These are phyloP conservation scores for Citrullus mucosospermus DNA, from an alignment of 306 rosid genomes.

Conservation along the genomic window DNA sequence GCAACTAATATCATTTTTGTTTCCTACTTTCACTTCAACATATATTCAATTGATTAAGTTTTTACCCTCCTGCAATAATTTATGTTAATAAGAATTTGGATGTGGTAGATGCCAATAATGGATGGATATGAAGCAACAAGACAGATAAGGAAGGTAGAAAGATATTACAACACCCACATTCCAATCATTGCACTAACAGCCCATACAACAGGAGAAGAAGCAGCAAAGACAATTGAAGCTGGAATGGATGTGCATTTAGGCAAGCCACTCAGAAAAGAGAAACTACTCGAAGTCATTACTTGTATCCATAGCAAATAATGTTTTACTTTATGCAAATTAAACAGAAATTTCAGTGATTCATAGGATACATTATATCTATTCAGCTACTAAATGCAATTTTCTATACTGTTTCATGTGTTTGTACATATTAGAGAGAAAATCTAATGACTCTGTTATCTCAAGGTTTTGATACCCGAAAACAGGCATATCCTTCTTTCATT, in stretches of 20 bases:
- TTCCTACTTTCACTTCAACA: not conserved
- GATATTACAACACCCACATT: constrained; percentile 23
- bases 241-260: constrained; percentile 52
- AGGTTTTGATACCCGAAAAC: not conserved
- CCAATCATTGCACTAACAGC: constrained; percentile 73
- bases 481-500: not conserved
- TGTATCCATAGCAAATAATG: constrained; percentile 14
- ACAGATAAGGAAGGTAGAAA: constrained; percentile 43
- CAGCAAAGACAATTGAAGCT: constrained; percentile 18
- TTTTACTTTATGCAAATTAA: not conserved
- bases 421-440: not conserved
- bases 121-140: constrained; percentile 51
- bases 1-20: not conserved
- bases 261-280: constrained; percentile 32
- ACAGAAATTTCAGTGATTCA: not conserved
- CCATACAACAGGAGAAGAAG: constrained; percentile 25
- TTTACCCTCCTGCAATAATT: not conserved
- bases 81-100: not conserved
- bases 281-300: constrained; percentile 34
- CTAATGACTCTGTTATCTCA: not conserved
- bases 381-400: not conserved
- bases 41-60: not conserved
- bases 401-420: not conserved
- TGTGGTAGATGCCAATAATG: constrained; percentile 55
- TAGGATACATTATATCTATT: not conserved